A percentile compares a stretch with the other conserved stretches of the same genome.
Conservation (phyloP, 192 early-diverging fungal genomes). For the Backusella macrospora region DNA sequence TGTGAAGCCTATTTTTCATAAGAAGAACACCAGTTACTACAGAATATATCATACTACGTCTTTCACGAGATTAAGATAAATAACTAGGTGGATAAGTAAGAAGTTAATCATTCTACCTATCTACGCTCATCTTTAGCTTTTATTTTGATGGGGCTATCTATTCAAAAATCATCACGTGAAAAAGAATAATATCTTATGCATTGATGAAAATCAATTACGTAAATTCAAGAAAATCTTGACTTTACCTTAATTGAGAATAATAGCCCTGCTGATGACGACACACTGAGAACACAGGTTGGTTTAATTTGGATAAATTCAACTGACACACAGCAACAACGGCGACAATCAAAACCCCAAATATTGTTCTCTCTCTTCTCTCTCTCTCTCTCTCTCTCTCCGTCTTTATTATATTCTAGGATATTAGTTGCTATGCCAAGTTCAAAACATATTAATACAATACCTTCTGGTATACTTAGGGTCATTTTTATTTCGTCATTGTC, state of each 20-base stretch:
- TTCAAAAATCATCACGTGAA: not conserved
- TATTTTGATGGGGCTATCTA: not conserved
- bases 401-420: not conserved
- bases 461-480: not conserved
- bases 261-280: not conserved
- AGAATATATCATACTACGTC: no score
- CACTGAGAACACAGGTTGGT: not conserved
- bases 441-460: not conserved
- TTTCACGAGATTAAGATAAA: no score
- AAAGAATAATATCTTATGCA: not conserved
- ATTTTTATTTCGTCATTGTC: not conserved
- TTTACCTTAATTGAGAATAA: not conserved
- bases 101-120: no score
- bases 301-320: not conserved
- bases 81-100: no score
- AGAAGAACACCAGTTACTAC: no score
- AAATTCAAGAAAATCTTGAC: not conserved
- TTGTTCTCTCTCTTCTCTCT: not conserved
- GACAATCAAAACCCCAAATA: not conserved
- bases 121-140: not conserved
- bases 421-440: not conserved
- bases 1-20: no score
- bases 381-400: not conserved
- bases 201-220: constrained; percentile 15
- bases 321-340: not conserved